phyloP scores from a whole-genome alignment of 2,329 filamentous ascomycete species.

The Ophiostoma sp. region DNA sequence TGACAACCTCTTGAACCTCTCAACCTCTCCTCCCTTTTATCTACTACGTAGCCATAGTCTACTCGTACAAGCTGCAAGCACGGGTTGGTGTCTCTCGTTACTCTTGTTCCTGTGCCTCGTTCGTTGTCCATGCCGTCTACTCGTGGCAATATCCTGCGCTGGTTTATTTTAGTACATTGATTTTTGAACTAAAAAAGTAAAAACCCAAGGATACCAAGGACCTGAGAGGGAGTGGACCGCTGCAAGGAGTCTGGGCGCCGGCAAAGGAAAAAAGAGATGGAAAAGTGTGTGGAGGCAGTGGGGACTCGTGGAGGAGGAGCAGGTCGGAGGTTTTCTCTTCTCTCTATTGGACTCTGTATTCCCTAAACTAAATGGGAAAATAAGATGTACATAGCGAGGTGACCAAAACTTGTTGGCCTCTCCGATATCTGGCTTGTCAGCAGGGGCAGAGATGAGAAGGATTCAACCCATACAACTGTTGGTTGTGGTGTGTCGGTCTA shows the following conservation, averaged over 20 bases:
- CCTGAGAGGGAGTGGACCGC: neutral
- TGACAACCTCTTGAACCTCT: neutral
- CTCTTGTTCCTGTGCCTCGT: neutral
- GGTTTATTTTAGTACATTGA: neutral
- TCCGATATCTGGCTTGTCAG: neutral
- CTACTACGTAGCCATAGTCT: too few species aligned
- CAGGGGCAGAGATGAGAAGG: neutral
- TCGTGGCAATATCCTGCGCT: constrained; percentile 4
- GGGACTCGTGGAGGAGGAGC: neutral
- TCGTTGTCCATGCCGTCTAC: neutral
- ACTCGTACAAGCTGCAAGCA: neutral
- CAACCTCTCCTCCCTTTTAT: neutral
- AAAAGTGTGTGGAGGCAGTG: neutral
- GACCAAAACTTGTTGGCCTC: neutral
- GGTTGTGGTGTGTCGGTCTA: neutral
- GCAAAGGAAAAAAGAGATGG: neutral
- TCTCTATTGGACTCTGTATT: neutral
- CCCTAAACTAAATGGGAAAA: neutral
- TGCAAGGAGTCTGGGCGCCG: constrained; percentile 3
- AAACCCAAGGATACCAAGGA: neutral
- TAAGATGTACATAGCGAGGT: neutral
- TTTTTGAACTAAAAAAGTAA: neutral
- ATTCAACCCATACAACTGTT: neutral
- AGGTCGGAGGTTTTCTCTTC: neutral
- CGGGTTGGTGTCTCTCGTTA: neutral